These are phyloP conservation scores for Colletotrichum karsti DNA, from an alignment of 2,329 filamentous ascomycete genomes.

Conservation along the genomic window DNA sequence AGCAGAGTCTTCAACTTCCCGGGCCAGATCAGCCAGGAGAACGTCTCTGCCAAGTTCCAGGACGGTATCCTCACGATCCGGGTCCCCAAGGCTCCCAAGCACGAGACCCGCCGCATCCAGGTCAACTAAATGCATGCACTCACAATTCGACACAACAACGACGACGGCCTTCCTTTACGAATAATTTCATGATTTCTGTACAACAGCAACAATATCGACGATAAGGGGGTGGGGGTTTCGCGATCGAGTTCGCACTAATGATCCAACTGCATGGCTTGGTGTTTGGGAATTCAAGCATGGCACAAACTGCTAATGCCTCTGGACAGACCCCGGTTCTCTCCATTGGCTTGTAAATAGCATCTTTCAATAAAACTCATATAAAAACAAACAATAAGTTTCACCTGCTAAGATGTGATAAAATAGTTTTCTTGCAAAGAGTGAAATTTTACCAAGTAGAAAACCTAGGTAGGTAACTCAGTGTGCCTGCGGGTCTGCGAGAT, in stretches of 20 bases:
- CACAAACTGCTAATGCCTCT: background rate
- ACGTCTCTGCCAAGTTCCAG: slow-evolving; percentile 68
- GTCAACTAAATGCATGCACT: slow-evolving; percentile 53
- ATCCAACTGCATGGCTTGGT: background rate
- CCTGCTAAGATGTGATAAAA: too few species aligned
- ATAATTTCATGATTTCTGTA: background rate
- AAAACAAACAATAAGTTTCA: background rate
- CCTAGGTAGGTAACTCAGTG: too few species aligned
- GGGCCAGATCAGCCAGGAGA: slow-evolving; percentile 67
- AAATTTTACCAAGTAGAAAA: too few species aligned
- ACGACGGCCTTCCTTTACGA: background rate
- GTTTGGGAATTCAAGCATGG: background rate
- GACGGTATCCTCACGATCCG: slow-evolving; percentile 71
- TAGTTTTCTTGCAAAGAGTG: too few species aligned
- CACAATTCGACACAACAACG: background rate
- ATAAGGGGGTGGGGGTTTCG: background rate
- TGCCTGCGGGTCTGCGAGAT: too few species aligned
- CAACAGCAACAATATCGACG: background rate
- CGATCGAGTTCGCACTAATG: background rate
- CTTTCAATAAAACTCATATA: background rate
- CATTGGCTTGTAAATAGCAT: background rate
- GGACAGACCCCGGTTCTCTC: background rate
- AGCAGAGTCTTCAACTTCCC: slow-evolving; percentile 75
- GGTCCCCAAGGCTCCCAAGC: slow-evolving; percentile 73
- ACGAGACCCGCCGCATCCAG: slow-evolving; percentile 62